Conservation (phyloP, 2,329 filamentous ascomycete species). For the Bipolaris oryzae region DNA sequence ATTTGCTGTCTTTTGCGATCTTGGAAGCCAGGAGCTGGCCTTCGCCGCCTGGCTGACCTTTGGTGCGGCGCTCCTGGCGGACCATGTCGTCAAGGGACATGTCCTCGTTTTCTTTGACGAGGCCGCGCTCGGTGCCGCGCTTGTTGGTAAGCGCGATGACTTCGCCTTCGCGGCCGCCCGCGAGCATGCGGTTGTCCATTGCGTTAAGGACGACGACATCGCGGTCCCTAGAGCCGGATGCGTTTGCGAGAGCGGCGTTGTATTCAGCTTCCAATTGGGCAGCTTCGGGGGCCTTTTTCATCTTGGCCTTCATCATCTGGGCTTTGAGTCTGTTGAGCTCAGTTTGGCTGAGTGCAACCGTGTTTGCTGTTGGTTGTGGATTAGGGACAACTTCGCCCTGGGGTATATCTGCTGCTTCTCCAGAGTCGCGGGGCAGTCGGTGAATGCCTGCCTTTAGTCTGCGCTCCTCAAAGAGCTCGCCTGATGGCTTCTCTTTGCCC, state of each 20-base stretch:
- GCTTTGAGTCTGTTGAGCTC: conserved; percentile 88
- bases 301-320: conserved; percentile 93
- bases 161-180: conserved; percentile 74
- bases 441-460: conserved; percentile 64
- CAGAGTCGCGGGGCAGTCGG: conserved; percentile 35
- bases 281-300: conserved; percentile 77
- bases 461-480: conserved; percentile 82
- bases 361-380: conserved; percentile 54
- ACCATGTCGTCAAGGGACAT: conserved; percentile 99
- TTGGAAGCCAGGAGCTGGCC: conserved; percentile 83
- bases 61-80: conserved; percentile 86
- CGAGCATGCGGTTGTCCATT: conserved; percentile 89
- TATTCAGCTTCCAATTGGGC: conserved; percentile 82
- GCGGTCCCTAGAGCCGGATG: conserved; percentile 62
- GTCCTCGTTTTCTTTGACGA: conserved; percentile 88
- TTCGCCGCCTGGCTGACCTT: conserved; percentile 77
- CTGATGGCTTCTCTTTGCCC: conserved; percentile 83
- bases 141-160: conserved; percentile 79
- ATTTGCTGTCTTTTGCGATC: conserved; percentile 91
- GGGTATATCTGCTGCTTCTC: conserved; percentile 40
- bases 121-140: conserved; percentile 81
- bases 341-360: conserved; percentile 71
- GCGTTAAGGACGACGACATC: conserved; percentile 81
- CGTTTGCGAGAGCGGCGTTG: conserved; percentile 72
- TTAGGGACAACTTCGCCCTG: conserved; percentile 67